Conservation (phyloP, 2,329 filamentous ascomycete species). For the Aplosporella prunicola region DNA sequence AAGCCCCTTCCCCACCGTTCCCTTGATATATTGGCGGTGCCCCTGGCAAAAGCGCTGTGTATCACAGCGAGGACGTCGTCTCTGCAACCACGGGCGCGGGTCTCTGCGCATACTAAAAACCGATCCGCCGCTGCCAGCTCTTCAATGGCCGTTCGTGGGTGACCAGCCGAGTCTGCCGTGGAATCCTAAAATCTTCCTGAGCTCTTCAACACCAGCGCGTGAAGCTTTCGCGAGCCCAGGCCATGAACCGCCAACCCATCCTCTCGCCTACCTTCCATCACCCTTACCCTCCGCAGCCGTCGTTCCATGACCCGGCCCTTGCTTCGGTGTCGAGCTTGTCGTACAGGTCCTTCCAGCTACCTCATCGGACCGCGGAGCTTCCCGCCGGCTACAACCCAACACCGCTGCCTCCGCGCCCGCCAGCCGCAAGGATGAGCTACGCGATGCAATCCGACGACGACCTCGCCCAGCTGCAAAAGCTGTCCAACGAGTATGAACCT, state of each 20-base stretch:
- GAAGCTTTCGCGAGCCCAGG: slow-evolving; percentile 8
- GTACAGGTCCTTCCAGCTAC: slow-evolving; percentile 29
- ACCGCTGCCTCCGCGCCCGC: slow-evolving; percentile 10
- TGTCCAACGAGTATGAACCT: slow-evolving; percentile 52
- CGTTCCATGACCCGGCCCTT: slow-evolving; percentile 14
- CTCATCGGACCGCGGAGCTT: slow-evolving; percentile 32
- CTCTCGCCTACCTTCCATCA: slow-evolving; percentile 12
- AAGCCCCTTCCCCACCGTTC: slow-evolving; percentile 26
- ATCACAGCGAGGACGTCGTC: slow-evolving; percentile 30
- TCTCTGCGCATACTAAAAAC: slow-evolving; percentile 29
- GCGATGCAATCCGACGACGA: slow-evolving; percentile 41
- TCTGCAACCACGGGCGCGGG: slow-evolving; percentile 24
- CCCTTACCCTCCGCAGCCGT: slow-evolving; percentile 11
- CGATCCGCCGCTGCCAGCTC: slow-evolving; percentile 20
- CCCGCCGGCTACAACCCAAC: slow-evolving; percentile 21
- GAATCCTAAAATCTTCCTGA: slow-evolving; percentile 15
- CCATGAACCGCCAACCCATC: slow-evolving; percentile 13
- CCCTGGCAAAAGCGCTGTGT: slow-evolving; percentile 23
- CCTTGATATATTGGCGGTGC: slow-evolving; percentile 31
- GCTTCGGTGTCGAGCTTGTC: slow-evolving; percentile 22
- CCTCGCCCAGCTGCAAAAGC: slow-evolving; percentile 51
- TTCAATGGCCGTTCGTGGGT: slow-evolving; percentile 26
- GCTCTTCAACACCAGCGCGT: slow-evolving; percentile 9
- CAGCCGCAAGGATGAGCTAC: slow-evolving; percentile 28
- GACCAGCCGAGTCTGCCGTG: slow-evolving; percentile 27